Evolutionary conservation across 805 yeast genomes (phyloP), one percentile per base, ranked within the genome.

Genomic region (Yamadazyma kitorensis): DNA sequence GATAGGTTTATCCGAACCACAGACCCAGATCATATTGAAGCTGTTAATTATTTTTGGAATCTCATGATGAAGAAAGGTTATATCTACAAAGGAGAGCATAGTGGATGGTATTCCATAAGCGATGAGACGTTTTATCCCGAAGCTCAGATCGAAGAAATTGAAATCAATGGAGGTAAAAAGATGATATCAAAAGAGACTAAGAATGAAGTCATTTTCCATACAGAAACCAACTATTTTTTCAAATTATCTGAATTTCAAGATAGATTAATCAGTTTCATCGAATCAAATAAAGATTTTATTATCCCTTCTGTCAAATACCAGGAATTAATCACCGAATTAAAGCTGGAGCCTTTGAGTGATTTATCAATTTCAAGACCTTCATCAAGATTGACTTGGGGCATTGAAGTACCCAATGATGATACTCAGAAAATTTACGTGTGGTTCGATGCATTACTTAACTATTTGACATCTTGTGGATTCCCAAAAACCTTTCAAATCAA

Each of bases 71-170:
- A 71, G 0, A 76, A 72, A 28, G 91, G 86, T 0, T 75, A 63
- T 45, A 84, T 93, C 2, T 87, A 87, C 54, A 75, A 82, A 52
- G 96, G 95, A 6, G 64, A 72, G 19, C 98, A 93, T 55, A 59
- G 75, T 31, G 98, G 98, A 2, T 93, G 98, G 98, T 93, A 93
- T 54, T 86, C 95, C 5, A 67, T 91, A 5, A 82, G 94, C 31
- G 98, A 93, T 53, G 98, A 93, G 59, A 83, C 96, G 2, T 93
- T 93, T 51, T 91, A 86, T 49, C 85, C 98, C 0, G 94, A 82
- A 41, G 59, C 76, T 2, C 95, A 88, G 55, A 78, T 86, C 17
- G 74, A 69, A 34, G 61, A 59, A 29, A 36, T 51, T 6, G 34
- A 31, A 8, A 44, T 41, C 18, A 48, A 52, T 7, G 70, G 68